Conservation (phyloP, 352 stramenopile species). For the Globisporangium paroecandrum region DNA sequence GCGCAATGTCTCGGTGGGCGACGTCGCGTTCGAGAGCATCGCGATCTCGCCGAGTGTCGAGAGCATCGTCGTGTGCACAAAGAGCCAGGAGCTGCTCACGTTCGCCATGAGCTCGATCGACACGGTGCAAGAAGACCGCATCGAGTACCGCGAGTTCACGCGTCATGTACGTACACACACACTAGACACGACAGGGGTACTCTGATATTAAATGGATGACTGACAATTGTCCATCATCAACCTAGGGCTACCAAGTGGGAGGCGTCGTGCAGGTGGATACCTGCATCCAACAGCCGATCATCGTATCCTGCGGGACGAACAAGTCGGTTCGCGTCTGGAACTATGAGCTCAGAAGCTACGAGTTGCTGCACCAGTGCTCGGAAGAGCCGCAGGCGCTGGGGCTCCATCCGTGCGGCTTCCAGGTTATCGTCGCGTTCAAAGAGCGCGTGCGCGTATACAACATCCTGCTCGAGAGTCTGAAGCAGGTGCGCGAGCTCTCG, state of each 20-base stretch:
- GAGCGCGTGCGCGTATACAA: slow-evolving; percentile 74
- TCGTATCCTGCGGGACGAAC: slow-evolving; percentile 81
- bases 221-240: background rate
- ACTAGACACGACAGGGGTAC: background rate
- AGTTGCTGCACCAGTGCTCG: slow-evolving; percentile 54
- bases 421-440: slow-evolving; percentile 74
- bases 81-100: slow-evolving; percentile 59
- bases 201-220: background rate
- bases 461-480: slow-evolving; percentile 62
- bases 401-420: slow-evolving; percentile 69
- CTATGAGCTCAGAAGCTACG: slow-evolving; percentile 60
- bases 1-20: slow-evolving; percentile 58
- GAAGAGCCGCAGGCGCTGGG: slow-evolving; percentile 63
- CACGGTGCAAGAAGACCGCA: slow-evolving; percentile 66
- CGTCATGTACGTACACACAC: slow-evolving; percentile 33
- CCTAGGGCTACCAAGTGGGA: slow-evolving; percentile 57
- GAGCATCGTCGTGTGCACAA: slow-evolving; percentile 56
- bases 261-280: slow-evolving; percentile 71
- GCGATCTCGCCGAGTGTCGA: slow-evolving; percentile 66
- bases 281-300: slow-evolving; percentile 77
- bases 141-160: slow-evolving; percentile 64
- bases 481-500: slow-evolving; percentile 56
- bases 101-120: slow-evolving; percentile 74
- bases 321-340: slow-evolving; percentile 89
- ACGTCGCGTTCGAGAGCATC: slow-evolving; percentile 75